Evolutionary conservation across 2,329 filamentous ascomycete species (phyloP).

Genomic region (Laburnicola sp.): DNA sequence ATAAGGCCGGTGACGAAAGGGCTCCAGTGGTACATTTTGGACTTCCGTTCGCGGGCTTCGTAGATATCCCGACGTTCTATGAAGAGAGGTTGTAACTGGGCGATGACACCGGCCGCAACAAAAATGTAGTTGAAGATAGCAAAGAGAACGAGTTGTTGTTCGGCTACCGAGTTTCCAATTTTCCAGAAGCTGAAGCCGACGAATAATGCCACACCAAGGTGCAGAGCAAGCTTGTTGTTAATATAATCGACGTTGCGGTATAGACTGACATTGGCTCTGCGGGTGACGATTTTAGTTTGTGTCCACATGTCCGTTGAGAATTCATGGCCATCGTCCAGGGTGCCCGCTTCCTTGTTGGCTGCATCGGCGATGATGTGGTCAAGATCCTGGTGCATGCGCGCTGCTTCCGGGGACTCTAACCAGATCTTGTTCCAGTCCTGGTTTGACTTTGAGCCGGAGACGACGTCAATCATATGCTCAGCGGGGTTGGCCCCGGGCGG

Average conservation of each 20-base stretch:
- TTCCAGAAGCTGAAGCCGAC: constrained; percentile 34
- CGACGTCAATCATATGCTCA: constrained; percentile 82
- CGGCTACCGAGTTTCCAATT: constrained; percentile 34
- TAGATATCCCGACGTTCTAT: constrained; percentile 54
- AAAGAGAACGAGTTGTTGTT: constrained; percentile 50
- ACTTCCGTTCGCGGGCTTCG: constrained; percentile 62
- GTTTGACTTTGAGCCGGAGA: constrained; percentile 64
- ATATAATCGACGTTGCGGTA: constrained; percentile 33
- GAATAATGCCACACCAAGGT: constrained; percentile 30
- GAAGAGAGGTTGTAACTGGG: constrained; percentile 49
- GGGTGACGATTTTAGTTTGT: constrained; percentile 28
- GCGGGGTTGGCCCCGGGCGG: constrained; percentile 58
- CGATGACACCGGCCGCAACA: constrained; percentile 47
- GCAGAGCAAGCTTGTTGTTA: constrained; percentile 31
- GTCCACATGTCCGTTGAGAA: constrained; percentile 30
- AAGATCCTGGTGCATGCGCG: constrained; percentile 41
- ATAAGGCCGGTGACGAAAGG: constrained; percentile 71
- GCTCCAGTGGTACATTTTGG: constrained; percentile 73
- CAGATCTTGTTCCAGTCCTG: constrained; percentile 52
- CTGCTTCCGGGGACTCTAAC: constrained; percentile 40
- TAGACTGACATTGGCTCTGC: constrained; percentile 26
- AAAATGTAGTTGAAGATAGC: constrained; percentile 56
- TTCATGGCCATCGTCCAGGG: constrained; percentile 46
- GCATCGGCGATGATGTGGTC: constrained; percentile 45
- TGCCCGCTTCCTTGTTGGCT: constrained; percentile 42